Evolutionary conservation across 371 early-diverging fungal species (phyloP).

Genomic region (Actinomortierella ambigua): DNA sequence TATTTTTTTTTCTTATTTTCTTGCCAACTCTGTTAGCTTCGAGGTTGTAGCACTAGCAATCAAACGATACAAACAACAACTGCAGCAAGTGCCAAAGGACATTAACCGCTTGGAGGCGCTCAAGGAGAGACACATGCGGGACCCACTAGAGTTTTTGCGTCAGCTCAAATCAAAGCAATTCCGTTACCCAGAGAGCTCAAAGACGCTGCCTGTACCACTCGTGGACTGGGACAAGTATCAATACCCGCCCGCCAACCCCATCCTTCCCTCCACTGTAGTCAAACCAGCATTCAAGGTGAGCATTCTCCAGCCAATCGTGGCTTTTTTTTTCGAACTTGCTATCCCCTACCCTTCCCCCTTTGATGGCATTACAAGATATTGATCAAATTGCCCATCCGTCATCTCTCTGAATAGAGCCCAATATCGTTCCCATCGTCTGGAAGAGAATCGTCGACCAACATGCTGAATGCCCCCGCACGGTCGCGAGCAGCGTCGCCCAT

Average conservation of each 20-base stretch:
- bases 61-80: slow-evolving; percentile 48
- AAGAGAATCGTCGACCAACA: no score
- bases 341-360: no score
- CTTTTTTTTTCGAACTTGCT: background rate
- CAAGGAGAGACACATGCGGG: slow-evolving; percentile 52
- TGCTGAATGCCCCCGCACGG: background rate
- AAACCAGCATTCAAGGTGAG: slow-evolving; percentile 16
- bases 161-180: slow-evolving; percentile 48
- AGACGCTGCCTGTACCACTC: slow-evolving; percentile 31
- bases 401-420: slow-evolving; percentile 18
- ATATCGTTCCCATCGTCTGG: slow-evolving; percentile 2
- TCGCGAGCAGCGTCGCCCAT: slow-evolving; percentile 37
- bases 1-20: background rate
- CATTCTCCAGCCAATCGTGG: slow-evolving; percentile 13
- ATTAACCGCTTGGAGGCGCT: slow-evolving; percentile 47
- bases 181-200: slow-evolving; percentile 39
- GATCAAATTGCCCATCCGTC: no score
- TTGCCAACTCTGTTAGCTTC: slow-evolving; percentile 13
- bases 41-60: slow-evolving; percentile 34
- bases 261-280: slow-evolving; percentile 8
- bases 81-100: slow-evolving; percentile 53
- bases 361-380: no score
- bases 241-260: slow-evolving; percentile 42
- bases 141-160: slow-evolving; percentile 56
- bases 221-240: slow-evolving; percentile 46